Percentiles rank a stretch among this genome's conserved stretches.
Conservation (phyloP, 805 yeast genomes). For the Dipodascopsis tothii region DNA sequence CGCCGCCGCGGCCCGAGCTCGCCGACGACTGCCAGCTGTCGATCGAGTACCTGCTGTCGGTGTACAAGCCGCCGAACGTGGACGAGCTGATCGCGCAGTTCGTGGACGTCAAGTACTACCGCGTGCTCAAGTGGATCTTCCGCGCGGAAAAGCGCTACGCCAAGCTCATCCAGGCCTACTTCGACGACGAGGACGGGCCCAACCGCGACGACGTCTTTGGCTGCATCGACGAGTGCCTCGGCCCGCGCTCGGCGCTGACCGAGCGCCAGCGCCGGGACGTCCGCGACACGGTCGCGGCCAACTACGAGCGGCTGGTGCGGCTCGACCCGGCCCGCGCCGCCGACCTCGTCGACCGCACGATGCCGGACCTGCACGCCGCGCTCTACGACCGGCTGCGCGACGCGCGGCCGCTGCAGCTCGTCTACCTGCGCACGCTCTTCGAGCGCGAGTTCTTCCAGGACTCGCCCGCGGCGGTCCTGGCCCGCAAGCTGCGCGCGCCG, state of each 20-base stretch:
- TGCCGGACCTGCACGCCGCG: constrained; percentile 18
- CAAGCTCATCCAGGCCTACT: constrained; percentile 37
- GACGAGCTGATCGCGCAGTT: constrained; percentile 44
- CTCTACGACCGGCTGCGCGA: constrained; percentile 13
- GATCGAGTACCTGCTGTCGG: constrained; percentile 60
- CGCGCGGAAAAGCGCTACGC: constrained; percentile 45
- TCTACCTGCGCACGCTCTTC: constrained; percentile 18
- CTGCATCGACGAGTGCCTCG: constrained; percentile 19
- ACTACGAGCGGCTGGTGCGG: constrained; percentile 17
- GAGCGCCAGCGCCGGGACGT: constrained; percentile 15
- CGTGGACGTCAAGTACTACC: constrained; percentile 47
- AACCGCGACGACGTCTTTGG: constrained; percentile 18
- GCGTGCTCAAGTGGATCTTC: constrained; percentile 54
- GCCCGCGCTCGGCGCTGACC: constrained; percentile 9
- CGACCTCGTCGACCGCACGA: constrained; percentile 12
- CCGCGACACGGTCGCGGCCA: constrained; percentile 8
- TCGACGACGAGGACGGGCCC: constrained; percentile 11
- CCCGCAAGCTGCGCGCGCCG: constrained; percentile 7
- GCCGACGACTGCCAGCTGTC: constrained; percentile 67
- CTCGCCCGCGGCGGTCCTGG: not conserved
- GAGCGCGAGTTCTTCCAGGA: constrained; percentile 11
- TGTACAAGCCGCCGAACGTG: constrained; percentile 53
- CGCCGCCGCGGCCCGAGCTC: constrained; percentile 30
- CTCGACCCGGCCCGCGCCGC: constrained; percentile 19
- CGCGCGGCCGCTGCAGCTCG: constrained; percentile 11